Evolutionary conservation across 331 rosid species (phyloP), one percentile per base, ranked within the genome.

Genomic region (Pyrus hybrid): DNA sequence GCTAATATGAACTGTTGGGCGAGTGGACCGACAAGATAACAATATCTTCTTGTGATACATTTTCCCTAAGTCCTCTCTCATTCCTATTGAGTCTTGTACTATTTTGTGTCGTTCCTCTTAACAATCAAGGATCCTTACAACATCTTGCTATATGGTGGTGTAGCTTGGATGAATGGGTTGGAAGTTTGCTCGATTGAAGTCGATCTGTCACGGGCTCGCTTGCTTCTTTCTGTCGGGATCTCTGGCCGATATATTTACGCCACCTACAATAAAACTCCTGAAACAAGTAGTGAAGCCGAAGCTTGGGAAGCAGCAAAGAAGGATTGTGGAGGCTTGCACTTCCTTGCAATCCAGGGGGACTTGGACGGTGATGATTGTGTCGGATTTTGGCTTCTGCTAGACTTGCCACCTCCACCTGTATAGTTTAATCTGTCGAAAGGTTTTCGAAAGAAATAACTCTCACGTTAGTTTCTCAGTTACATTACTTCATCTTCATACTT

Each of bases 221-320:
- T 94, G 83, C 82, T 92, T 77, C 88, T 94, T 29, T 88, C 96
- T 0, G 91, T 83, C 1, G 97, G 93, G 71, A 92, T 94, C 75
- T 84, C 95, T 4, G 91, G 93, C 32, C 89, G 97, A 12, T 94
- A 94, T 76, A 82, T 92, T 20, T 94, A 88, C 16, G 94, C 97
- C 9, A 87, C 96, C 21, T 94, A 87, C 45, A 86, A 92, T 71
- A 94, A 92, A 82, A 85, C 64, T 69, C 73, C 86, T 1, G 88
- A 75, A 49, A 79, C 99, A 69, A 88, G 87, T 11, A 85, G 61
- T 23, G 99, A 94, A 85, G 93, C 97, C 8, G 97, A 92, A 80
- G 97, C 97, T 12, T 94, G 99, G 97, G 99, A 94, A 85, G 93
- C 90, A 67, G 95, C 99, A 43, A 92, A 92, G 89, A 92, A 92